These are phyloP conservation scores for Chrysopogon serrulatus DNA, from an alignment of 176 grass and related monocot genomes.

Conservation along the genomic window DNA sequence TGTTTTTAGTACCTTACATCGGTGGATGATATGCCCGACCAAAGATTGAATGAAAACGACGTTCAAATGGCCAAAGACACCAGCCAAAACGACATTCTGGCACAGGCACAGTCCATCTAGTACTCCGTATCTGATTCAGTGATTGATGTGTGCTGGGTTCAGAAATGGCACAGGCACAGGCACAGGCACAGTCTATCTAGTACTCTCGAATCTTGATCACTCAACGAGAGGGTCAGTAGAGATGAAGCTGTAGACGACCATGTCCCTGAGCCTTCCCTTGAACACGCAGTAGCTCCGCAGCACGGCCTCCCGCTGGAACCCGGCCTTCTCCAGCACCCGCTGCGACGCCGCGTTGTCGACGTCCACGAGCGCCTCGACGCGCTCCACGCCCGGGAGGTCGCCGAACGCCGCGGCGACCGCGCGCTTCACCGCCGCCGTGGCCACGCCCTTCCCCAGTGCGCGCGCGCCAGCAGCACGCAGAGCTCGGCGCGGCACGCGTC, in stretches of 20 bases:
- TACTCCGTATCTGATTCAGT: no score
- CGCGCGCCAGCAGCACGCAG: constrained; percentile 39
- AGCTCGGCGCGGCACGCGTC: constrained; percentile 58
- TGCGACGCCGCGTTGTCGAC: constrained; percentile 40
- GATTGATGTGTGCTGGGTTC: no score
- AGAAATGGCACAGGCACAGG: no score
- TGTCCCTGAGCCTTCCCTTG: constrained; percentile 40
- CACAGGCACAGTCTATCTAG: no score
- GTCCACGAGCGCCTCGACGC: constrained; percentile 74
- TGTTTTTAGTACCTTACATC: no score
- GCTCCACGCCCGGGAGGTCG: constrained; percentile 60
- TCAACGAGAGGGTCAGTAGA: constrained; percentile 35
- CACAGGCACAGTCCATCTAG: no score
- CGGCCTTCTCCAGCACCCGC: constrained; percentile 62
- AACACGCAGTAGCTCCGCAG: constrained; percentile 50
- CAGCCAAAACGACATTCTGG: no score
- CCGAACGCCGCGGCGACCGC: constrained; percentile 18
- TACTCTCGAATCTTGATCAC: not conserved
- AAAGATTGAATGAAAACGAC: no score
- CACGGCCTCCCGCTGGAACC: constrained; percentile 69
- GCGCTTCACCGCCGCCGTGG: constrained; percentile 45
- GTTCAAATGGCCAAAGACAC: no score
- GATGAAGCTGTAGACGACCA: constrained; percentile 71
- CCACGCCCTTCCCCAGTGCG: constrained; percentile 51
- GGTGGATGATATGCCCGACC: no score